phyloP scores from a whole-genome alignment of 2,329 filamentous ascomycete genomes.

The Exophiala sp. region DNA sequence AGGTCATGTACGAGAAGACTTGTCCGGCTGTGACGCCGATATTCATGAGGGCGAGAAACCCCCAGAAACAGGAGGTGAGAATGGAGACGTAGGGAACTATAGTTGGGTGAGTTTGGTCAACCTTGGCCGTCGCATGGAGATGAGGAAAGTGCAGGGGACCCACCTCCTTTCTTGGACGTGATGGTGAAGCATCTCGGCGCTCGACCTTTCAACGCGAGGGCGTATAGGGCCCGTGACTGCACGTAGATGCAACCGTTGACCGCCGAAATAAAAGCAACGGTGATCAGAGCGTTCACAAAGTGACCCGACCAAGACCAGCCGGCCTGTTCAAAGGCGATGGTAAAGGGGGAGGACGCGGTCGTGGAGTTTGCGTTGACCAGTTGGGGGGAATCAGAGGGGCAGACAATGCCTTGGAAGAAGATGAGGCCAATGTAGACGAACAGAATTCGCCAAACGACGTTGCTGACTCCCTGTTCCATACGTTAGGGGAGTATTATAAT shows the following conservation, averaged over 20 bases:
- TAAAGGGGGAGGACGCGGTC: conserved; percentile 38
- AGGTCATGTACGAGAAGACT: conserved; percentile 40
- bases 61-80: conserved; percentile 7
- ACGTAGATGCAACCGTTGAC: conserved; percentile 60
- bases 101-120: no score
- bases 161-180: neutral
- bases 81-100: conserved; percentile 3
- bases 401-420: conserved; percentile 10
- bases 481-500: no score
- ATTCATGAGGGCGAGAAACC: conserved; percentile 38
- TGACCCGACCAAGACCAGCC: conserved; percentile 54
- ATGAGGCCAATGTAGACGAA: conserved; percentile 49
- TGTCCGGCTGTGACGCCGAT: neutral
- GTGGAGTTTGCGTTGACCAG: conserved; percentile 40
- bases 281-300: conserved; percentile 69
- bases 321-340: conserved; percentile 42
- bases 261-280: conserved; percentile 65
- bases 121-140: no score
- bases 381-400: conserved; percentile 37
- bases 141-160: neutral
- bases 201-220: conserved; percentile 44
- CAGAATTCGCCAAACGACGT: conserved; percentile 48
- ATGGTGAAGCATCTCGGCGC: conserved; percentile 45
- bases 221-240: conserved; percentile 49
- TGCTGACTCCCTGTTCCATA: conserved; percentile 50